Percentiles rank a stretch among this genome's conserved stretches.
These are phyloP conservation scores for Amylostereum chailletii DNA, from an alignment of 1,284 basidiomycete species.

Conservation along the genomic window DNA sequence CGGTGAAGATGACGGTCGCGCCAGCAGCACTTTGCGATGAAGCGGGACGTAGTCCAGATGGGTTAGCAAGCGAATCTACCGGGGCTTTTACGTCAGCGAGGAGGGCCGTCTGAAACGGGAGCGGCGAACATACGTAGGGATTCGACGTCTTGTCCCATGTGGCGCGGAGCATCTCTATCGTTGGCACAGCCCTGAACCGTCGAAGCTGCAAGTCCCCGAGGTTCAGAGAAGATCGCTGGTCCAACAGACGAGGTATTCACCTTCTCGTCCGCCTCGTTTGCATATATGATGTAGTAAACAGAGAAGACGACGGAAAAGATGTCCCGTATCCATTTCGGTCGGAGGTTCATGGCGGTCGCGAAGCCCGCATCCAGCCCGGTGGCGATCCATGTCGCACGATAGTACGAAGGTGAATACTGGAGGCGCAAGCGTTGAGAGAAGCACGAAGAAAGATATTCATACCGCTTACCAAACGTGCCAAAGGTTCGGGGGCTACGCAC, in stretches of 20 bases:
- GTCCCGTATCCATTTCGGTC: conserved; percentile 89
- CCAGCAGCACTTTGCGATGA: conserved; percentile 70
- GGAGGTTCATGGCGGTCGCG: conserved; percentile 88
- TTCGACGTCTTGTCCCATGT: conserved; percentile 98
- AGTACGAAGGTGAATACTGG: conserved; percentile 89
- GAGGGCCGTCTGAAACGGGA: background rate
- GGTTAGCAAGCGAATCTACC: conserved; percentile 63
- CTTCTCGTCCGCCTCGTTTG: conserved; percentile 92
- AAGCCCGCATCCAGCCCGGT: conserved; percentile 97
- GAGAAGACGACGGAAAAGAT: conserved; percentile 81
- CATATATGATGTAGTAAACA: conserved; percentile 89
- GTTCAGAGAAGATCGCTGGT: no score
- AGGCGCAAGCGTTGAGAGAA: background rate
- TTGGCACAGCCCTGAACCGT: conserved; percentile 85
- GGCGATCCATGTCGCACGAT: conserved; percentile 93
- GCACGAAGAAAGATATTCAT: background rate
- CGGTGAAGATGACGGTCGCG: conserved; percentile 69
- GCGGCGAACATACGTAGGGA: conserved; percentile 60
- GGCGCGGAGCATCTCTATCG: conserved; percentile 88
- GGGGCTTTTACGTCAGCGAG: conserved; percentile 5
- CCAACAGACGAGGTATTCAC: conserved; percentile 28
- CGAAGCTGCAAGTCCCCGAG: conserved; percentile 52
- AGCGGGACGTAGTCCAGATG: conserved; percentile 55
- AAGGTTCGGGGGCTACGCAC: conserved; percentile 79
- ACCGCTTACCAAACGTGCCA: conserved; percentile 70